phyloP scores from a whole-genome alignment of 1,284 basidiomycete genomes.

The Pascua guehoae region DNA sequence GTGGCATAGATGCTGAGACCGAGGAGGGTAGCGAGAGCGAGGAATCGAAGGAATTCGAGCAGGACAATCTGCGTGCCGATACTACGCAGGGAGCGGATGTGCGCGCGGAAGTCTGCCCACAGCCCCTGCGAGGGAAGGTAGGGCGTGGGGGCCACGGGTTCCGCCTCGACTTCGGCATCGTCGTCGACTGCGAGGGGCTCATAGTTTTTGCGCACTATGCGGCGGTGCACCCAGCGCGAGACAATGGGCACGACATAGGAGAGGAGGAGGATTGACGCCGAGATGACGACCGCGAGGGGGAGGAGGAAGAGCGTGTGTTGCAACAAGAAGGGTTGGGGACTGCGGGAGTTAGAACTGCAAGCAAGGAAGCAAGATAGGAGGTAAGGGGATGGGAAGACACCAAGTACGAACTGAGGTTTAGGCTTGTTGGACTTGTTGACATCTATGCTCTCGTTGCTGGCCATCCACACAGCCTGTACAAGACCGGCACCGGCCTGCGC shows the following conservation, averaged over 20 bases:
- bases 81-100: slow-evolving; percentile 34
- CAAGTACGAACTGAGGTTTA: slow-evolving; percentile 11
- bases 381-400: background rate
- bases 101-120: slow-evolving; percentile 38
- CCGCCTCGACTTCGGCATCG: slow-evolving; percentile 24
- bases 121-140: slow-evolving; percentile 44
- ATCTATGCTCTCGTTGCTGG: background rate
- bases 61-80: slow-evolving; percentile 41
- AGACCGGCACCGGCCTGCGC: background rate
- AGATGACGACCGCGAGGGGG: slow-evolving; percentile 37
- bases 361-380: background rate
- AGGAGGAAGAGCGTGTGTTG: slow-evolving; percentile 42
- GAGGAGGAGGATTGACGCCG: slow-evolving; percentile 29
- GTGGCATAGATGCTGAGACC: slow-evolving; percentile 46
- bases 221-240: slow-evolving; percentile 3
- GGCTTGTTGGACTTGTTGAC: background rate
- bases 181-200: slow-evolving; percentile 29
- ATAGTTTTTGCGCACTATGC: background rate
- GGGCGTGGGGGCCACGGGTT: slow-evolving; percentile 17
- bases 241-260: slow-evolving; percentile 22
- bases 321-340: slow-evolving; percentile 35
- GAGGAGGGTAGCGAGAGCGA: slow-evolving; percentile 38
- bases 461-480: background rate
- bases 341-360: slow-evolving; percentile 10
- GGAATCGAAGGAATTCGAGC: slow-evolving; percentile 39